Percentiles rank a stretch among this genome's conserved stretches.
Conservation (phyloP, 2,329 filamentous ascomycete species). For the Myriosclerotinia scirpicola region DNA sequence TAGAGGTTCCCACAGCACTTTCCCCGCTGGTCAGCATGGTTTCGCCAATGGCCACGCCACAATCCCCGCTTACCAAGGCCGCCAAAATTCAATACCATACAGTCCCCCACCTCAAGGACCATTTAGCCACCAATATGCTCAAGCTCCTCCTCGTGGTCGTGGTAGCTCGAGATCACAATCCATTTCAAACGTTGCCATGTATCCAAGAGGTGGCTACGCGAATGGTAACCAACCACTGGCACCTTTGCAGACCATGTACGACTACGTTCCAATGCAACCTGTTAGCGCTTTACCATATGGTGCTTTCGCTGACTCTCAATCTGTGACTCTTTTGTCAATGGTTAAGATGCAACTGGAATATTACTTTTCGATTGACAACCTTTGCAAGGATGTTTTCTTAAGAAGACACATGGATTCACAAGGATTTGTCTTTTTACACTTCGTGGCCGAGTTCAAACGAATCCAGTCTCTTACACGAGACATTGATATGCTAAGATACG, state of each 20-base stretch:
- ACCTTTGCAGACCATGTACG: slow-evolving; percentile 54
- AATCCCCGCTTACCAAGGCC: slow-evolving; percentile 34
- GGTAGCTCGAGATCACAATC: slow-evolving; percentile 60
- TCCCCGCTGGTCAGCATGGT: slow-evolving; percentile 41
- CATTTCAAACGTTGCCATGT: slow-evolving; percentile 55
- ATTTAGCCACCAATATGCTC: slow-evolving; percentile 39
- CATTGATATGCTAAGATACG: slow-evolving; percentile 69
- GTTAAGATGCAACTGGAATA: slow-evolving; percentile 69
- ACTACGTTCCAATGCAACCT: slow-evolving; percentile 54
- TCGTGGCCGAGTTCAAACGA: slow-evolving; percentile 85
- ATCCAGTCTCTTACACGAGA: slow-evolving; percentile 73
- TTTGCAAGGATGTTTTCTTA: slow-evolving; percentile 89
- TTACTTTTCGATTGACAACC: slow-evolving; percentile 95
- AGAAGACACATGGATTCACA: slow-evolving; percentile 92
- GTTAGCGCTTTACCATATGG: slow-evolving; percentile 60
- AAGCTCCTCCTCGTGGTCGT: slow-evolving; percentile 45
- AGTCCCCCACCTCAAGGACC: slow-evolving; percentile 44
- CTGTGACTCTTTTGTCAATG: slow-evolving; percentile 40
- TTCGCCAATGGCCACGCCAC: slow-evolving; percentile 45
- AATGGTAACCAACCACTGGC: slow-evolving; percentile 43
- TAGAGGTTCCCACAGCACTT: slow-evolving; percentile 44
- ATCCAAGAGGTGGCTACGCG: slow-evolving; percentile 45
- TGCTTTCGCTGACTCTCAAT: slow-evolving; percentile 57
- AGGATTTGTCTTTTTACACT: slow-evolving; percentile 78
- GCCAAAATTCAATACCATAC: slow-evolving; percentile 39